phyloP scores from a whole-genome alignment of 495 filamentous ascomycete species.

The Podospora sp. region DNA sequence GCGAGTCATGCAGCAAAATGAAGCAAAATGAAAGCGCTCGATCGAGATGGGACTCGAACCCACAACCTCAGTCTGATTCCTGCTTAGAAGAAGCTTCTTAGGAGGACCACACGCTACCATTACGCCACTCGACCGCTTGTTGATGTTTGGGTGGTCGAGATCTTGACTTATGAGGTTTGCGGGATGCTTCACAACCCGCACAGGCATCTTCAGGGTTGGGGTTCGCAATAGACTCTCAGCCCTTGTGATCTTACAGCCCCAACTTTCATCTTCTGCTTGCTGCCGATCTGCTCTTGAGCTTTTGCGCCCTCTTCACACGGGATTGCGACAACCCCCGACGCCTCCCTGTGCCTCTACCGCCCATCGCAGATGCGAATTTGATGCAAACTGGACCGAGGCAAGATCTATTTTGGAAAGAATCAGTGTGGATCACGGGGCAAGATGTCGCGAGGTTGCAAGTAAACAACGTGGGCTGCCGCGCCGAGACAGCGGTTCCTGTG shows the following conservation, averaged over 20 bases:
- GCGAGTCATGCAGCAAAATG: neutral
- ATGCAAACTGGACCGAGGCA: neutral
- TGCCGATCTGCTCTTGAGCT: too few relatives aligned
- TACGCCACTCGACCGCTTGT: slow-evolving; percentile 13
- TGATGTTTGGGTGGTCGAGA: too few relatives aligned
- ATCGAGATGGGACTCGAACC: slow-evolving; percentile 19
- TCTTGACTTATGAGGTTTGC: too few relatives aligned
- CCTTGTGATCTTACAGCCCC: too few relatives aligned
- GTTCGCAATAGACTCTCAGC: too few relatives aligned
- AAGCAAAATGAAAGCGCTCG: slow-evolving; percentile 5
- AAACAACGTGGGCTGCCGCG: neutral
- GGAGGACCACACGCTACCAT: slow-evolving; percentile 18
- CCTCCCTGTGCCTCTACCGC: too few relatives aligned
- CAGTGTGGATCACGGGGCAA: neutral
- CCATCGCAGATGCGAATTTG: neutral
- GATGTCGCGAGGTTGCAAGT: neutral
- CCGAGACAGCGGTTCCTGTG: neutral
- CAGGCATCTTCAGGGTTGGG: too few relatives aligned
- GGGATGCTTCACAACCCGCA: too few relatives aligned
- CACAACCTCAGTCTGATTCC: slow-evolving; percentile 17
- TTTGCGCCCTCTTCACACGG: too few relatives aligned
- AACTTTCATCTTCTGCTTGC: neutral
- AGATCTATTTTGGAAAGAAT: neutral
- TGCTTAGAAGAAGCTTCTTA: neutral
- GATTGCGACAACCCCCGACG: too few relatives aligned